Evolutionary conservation across 1,284 basidiomycete genomes (phyloP), one percentile per base, ranked within the genome.

Genomic region (Pisolithus thermaeus): DNA sequence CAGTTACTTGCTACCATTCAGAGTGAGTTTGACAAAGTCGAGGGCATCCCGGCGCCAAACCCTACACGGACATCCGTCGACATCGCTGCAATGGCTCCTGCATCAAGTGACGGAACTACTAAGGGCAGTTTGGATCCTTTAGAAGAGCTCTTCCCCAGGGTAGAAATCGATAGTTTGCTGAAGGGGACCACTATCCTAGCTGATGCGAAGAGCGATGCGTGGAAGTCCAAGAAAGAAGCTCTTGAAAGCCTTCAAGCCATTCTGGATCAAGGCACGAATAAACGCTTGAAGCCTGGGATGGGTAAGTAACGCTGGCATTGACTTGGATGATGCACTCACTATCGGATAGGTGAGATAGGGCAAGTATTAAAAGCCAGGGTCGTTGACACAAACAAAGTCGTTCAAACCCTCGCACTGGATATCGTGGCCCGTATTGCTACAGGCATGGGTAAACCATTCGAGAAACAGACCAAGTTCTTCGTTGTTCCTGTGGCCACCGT

Each of bases 151-250:
- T 94, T 97, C 64, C 97, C 97, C 18, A 84, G 97, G 27, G 90
- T 97, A 28, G 96, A 99, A 60, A 75, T 99, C 45, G 96, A 99
- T 60, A 79, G 83, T 52, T 71, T 99, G 23, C 74, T 99, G 37
- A 87, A 89, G 54, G 84, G 87, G n/a, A 91, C 92, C 0, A 83
- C 83, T 1, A 87, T 98, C 45, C 71, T 95, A 27, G 75, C 83
- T 1, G 91, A 93, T 61, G 79, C 85, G 9, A 91, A 91, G 71
- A 92, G 84, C 59, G 97, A 98, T 60, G 86, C 92, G 0, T 99
- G 97, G 97, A 99, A 99, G 73, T 85, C 83, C 6, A 89, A 96
- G 71, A 99, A 99, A 69, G 97, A 97, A 64, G 94, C 90, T 1
- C 76, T 99, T 51, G 97, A 99, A 65, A 76, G 78, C 1, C 71